phyloP scores from a whole-genome alignment of 495 filamentous ascomycete genomes.

The Daldinia childiae region DNA sequence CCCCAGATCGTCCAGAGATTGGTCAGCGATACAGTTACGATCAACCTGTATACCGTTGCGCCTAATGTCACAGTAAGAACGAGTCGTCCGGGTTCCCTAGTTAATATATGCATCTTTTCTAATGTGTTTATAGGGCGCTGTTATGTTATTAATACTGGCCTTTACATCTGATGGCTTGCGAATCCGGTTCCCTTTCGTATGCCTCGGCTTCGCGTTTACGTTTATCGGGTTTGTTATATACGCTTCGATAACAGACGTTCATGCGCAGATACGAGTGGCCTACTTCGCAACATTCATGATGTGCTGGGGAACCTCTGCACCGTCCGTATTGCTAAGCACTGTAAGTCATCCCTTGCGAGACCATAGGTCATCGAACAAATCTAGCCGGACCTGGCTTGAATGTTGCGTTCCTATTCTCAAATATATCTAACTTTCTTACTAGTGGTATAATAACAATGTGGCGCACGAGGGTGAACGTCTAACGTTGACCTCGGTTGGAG shows the following conservation, averaged over 20 bases:
- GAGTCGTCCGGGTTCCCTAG: not conserved
- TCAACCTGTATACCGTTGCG: conserved; percentile 81
- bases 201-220: conserved; percentile 75
- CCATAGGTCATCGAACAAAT: not conserved
- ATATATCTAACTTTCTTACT: conserved; percentile 26
- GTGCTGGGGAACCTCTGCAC: conserved; percentile 74
- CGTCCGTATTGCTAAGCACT: conserved; percentile 63
- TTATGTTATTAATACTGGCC: conserved; percentile 73
- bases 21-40: conserved; percentile 70
- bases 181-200: conserved; percentile 78
- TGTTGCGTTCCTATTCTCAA: conserved; percentile 1
- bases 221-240: conserved; percentile 82
- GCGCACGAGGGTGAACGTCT: conserved; percentile 78
- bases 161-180: conserved; percentile 71
- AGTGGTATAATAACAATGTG: conserved; percentile 84
- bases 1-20: conserved; percentile 76
- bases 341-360: conserved; percentile 35
- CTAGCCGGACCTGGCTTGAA: not conserved
- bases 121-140: conserved; percentile 62
- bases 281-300: conserved; percentile 88
- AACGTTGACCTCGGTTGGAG: conserved; percentile 74
- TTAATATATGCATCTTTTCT: conserved; percentile 38
- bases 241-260: conserved; percentile 69
- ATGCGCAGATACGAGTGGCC: conserved; percentile 66
- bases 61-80: conserved; percentile 64